Conservation (phyloP, 805 yeast species). For the Wickerhamomyces alni region DNA sequence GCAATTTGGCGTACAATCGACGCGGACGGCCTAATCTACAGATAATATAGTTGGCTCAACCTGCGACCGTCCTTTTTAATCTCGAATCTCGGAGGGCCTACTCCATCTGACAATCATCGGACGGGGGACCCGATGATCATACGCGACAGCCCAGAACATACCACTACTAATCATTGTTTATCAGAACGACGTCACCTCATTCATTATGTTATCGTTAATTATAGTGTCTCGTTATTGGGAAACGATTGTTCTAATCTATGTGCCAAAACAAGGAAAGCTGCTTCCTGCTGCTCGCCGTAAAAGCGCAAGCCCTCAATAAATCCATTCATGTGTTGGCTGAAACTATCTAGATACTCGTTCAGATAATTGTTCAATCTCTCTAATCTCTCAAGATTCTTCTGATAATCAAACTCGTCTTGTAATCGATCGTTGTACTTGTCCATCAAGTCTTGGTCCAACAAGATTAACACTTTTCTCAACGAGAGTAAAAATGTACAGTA, state of each 20-base stretch:
- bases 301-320: constrained; percentile 39
- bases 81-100: no score
- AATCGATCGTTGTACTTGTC: constrained; percentile 30
- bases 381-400: constrained; percentile 34
- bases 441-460: constrained; percentile 41
- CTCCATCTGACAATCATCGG: no score
- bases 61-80: no score
- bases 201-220: not conserved
- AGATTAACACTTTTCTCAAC: constrained; percentile 48
- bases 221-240: constrained; percentile 12
- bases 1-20: no score
- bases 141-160: no score
- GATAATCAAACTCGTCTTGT: constrained; percentile 31
- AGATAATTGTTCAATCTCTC: constrained; percentile 35
- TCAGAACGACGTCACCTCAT: no score
- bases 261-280: constrained; percentile 35
- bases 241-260: constrained; percentile 33
- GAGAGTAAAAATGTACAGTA: constrained; percentile 44
- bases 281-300: constrained; percentile 45
- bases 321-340: constrained; percentile 38
- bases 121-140: no score
- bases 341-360: constrained; percentile 37
- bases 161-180: no score
- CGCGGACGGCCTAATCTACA: no score
- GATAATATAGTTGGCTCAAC: no score